Conservation (phyloP, 1,284 basidiomycete genomes). For the Ustilago shanxiensis region DNA sequence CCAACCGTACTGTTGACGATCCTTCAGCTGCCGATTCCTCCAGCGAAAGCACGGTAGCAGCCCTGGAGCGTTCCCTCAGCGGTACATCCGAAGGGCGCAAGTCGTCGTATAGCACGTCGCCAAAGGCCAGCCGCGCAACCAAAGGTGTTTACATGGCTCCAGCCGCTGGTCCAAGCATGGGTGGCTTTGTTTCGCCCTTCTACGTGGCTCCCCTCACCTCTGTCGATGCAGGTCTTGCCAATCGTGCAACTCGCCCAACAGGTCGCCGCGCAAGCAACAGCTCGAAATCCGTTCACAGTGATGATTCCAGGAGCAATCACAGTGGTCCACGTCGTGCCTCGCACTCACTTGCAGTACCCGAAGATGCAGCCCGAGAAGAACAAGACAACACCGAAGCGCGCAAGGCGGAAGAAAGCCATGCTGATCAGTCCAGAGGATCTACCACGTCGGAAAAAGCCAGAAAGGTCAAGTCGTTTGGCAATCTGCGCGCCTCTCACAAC, state of each 20-base stretch:
- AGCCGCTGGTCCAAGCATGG: slow-evolving; percentile 44
- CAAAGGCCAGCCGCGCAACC: slow-evolving; percentile 28
- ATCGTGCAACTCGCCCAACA: slow-evolving; percentile 20
- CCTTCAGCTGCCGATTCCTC: background rate
- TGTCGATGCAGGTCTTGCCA: slow-evolving; percentile 35
- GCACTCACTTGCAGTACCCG: slow-evolving; percentile 20
- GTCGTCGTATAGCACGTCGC: slow-evolving; percentile 32
- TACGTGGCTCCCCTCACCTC: slow-evolving; percentile 48
- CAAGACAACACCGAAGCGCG: background rate
- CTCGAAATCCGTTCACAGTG: slow-evolving; percentile 38
- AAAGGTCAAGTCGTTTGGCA: slow-evolving; percentile 42
- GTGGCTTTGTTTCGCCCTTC: slow-evolving; percentile 47
- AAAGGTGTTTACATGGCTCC: slow-evolving; percentile 44
- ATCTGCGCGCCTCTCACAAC: slow-evolving; percentile 21
- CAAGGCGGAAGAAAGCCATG: background rate
- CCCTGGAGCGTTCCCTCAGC: slow-evolving; percentile 26
- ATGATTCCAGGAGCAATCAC: slow-evolving; percentile 37
- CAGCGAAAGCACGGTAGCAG: slow-evolving; percentile 4
- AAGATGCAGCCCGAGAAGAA: slow-evolving; percentile 3
- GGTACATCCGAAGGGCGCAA: slow-evolving; percentile 32
- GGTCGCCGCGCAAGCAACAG: slow-evolving; percentile 42
- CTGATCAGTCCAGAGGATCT: slow-evolving; percentile 15
- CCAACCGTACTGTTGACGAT: slow-evolving; percentile 3
- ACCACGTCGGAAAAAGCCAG: slow-evolving; percentile 34
- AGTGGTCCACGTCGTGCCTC: slow-evolving; percentile 35